Evolutionary conservation across 208 protist genomes (phyloP).

Genomic region (Leishmania arabica): DNA sequence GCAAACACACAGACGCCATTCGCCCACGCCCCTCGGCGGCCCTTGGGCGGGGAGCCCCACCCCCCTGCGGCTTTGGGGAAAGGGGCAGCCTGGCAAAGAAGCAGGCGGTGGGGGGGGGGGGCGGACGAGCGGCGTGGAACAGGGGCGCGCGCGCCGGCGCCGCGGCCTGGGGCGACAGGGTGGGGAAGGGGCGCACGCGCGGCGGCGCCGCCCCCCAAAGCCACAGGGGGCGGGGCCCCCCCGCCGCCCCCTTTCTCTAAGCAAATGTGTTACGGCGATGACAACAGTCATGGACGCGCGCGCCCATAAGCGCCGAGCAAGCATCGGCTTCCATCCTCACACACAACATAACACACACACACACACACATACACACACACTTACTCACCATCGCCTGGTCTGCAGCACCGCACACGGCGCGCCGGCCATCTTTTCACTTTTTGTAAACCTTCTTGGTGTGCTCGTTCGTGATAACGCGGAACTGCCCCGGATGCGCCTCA

Average conservation of each 20-base stretch:
- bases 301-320: neutral
- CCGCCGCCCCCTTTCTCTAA: neutral
- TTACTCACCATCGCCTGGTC: neutral
- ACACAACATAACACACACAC: no score
- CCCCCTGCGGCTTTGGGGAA: no score
- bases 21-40: no score
- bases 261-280: neutral
- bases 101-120: no score
- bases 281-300: neutral
- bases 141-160: neutral
- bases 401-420: neutral
- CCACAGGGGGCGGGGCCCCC: no score
- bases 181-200: neutral
- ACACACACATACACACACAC: neutral
- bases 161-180: no score
- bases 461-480: slow-evolving; percentile 54
- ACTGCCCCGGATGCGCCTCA: slow-evolving; percentile 49
- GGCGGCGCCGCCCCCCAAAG: no score
- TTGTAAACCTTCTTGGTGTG: slow-evolving; percentile 56
- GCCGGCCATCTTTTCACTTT: neutral
- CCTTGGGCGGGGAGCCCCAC: neutral
- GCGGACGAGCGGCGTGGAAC: no score
- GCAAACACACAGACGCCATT: no score
- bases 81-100: accelerated
- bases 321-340: neutral